Percentiles rank a stretch among this genome's conserved stretches.
Conservation (phyloP, 805 yeast species). For the Debaryomyces hansenii region DNA sequence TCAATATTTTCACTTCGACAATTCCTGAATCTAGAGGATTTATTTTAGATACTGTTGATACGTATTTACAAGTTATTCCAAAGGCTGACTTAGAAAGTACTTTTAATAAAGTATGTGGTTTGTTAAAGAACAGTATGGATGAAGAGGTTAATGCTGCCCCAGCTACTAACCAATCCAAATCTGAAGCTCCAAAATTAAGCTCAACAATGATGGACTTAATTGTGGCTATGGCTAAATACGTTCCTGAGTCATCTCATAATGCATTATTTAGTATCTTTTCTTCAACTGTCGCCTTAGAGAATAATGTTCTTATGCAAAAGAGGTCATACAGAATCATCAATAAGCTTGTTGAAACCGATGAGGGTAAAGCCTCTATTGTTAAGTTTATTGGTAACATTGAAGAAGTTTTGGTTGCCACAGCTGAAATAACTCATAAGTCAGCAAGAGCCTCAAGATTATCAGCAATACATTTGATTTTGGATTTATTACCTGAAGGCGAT, state of each 20-base stretch:
- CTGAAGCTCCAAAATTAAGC: conserved; percentile 52
- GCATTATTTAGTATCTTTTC: conserved; percentile 80
- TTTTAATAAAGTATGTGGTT: conserved; percentile 81
- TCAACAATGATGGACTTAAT: conserved; percentile 90
- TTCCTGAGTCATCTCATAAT: conserved; percentile 67
- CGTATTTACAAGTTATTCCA: conserved; percentile 69
- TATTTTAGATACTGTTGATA: conserved; percentile 83
- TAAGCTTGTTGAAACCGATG: conserved; percentile 66
- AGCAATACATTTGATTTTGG: conserved; percentile 62
- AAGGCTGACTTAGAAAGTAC: conserved; percentile 67
- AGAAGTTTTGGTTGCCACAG: conserved; percentile 55
- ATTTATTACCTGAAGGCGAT: conserved; percentile 61
- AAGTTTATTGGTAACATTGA: conserved; percentile 59
- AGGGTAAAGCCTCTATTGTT: conserved; percentile 56
- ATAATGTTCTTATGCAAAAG: conserved; percentile 76
- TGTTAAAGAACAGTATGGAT: conserved; percentile 74
- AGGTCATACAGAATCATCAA: conserved; percentile 81
- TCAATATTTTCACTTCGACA: conserved; percentile 92
- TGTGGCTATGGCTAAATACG: conserved; percentile 81
- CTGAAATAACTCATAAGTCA: conserved; percentile 60
- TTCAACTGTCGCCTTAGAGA: conserved; percentile 52
- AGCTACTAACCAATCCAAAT: conserved; percentile 29
- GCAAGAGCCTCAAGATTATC: conserved; percentile 79
- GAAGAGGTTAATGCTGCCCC: conserved; percentile 40
- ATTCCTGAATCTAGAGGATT: conserved; percentile 79